Base-by-base conservation (phyloP, 768 basidiomycete genomes). In the Daedaleopsis sinensis region DNA sequence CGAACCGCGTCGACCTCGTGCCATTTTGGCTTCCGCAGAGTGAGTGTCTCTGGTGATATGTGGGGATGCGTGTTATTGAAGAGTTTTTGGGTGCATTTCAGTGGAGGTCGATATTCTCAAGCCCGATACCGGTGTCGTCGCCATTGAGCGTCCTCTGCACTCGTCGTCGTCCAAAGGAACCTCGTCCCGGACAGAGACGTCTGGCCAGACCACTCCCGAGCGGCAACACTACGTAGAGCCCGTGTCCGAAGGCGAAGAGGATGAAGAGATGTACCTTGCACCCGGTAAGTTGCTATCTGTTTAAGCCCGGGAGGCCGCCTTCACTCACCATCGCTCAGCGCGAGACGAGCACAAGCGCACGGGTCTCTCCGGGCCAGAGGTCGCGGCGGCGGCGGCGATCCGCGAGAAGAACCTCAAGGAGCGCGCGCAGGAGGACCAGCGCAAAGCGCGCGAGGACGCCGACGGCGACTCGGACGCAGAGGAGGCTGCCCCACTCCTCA, bases 11-110 rank as follows among this genome's bases (percentile, higher is more conserved):
- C 48, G 92, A 98, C 70, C 83, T 99, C 23, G 91, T 99, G 38
- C 97, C 97, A 7, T 99, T 98, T 82, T 99, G 97, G 97, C 84
- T 96, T 7, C 96, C 96, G 6, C 96, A 98, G 72, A 97, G 91
- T 93, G 72, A 43, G 83, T 67, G 21, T 15, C 43, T 19, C 19
- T n/a, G 19, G 10, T 10, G 13, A 21, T 35, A 37, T 32, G 8
- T 35, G 6, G n/a, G 5, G 19, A 21, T 39, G 5, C 5, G 16
- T 6, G 42, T 23, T 1, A 11, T 23, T 66, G 44, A 63, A 18
- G 27, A 7, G 7, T 32, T 48, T 48, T 52, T 54, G 37, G 46
- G 16, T 37, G 18, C 39, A 6, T 18, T 11, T 21, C 59, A 93
- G 91, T 98, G 96, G 96, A 97, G 61, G 90, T 84, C 54, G 93